These are phyloP conservation scores for Tolypocladium ophioglossoides DNA, from an alignment of 2,329 filamentous ascomycete species.

Conservation along the genomic window DNA sequence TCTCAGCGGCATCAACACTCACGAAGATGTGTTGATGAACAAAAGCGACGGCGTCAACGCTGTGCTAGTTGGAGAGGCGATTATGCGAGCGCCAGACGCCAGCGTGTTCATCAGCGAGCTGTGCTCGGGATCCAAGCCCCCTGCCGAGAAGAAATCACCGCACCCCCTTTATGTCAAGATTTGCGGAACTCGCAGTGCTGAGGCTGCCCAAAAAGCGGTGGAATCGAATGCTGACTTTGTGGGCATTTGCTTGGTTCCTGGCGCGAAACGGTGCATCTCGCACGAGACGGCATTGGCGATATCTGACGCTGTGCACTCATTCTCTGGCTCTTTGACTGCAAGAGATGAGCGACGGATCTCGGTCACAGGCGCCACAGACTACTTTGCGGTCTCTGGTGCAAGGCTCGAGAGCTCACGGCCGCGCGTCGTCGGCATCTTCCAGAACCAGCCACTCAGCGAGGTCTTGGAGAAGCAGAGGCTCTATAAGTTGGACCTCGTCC, in stretches of 20 bases:
- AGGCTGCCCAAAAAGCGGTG: constrained; percentile 70
- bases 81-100: constrained; percentile 85
- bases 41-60: constrained; percentile 84
- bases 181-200: constrained; percentile 77
- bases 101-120: constrained; percentile 74
- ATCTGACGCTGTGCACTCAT: constrained; percentile 66
- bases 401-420: constrained; percentile 48
- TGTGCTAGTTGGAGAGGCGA: constrained; percentile 85
- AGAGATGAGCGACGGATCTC: constrained; percentile 14
- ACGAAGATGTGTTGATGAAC: constrained; percentile 81
- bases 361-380: constrained; percentile 45
- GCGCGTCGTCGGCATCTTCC: constrained; percentile 86
- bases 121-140: constrained; percentile 47
- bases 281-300: constrained; percentile 73
- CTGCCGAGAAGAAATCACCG: constrained; percentile 21
- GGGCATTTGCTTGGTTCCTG: constrained; percentile 82
- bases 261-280: constrained; percentile 68
- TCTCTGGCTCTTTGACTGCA: constrained; percentile 33
- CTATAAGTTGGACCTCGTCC: constrained; percentile 76
- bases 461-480: constrained; percentile 67
- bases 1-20: constrained; percentile 82
- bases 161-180: constrained; percentile 73
- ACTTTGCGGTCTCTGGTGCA: constrained; percentile 50
- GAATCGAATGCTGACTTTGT: constrained; percentile 84
- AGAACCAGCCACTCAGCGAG: constrained; percentile 77